Evolutionary conservation across 805 yeast genomes (phyloP).

Genomic region (Cyberlindnera japonica): DNA sequence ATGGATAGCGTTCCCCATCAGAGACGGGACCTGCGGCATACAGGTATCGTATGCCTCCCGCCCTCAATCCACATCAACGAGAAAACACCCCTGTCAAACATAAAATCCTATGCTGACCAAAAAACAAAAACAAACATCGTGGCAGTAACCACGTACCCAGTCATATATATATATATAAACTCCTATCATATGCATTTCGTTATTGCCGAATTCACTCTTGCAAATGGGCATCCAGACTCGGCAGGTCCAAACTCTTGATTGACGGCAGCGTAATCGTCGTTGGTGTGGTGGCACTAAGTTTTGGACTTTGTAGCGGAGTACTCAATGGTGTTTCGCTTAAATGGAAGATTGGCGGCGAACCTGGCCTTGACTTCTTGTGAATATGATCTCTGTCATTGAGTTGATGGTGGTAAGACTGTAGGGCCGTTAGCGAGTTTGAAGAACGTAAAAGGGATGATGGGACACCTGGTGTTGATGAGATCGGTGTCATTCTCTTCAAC

Average conservation of each 20-base stretch:
- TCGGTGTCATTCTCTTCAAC: slow-evolving; percentile 40
- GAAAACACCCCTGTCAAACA: too few relatives aligned
- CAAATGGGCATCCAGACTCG: slow-evolving; percentile 17
- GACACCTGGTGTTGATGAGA: slow-evolving; percentile 19
- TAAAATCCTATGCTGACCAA: too few relatives aligned
- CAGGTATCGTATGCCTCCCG: too few relatives aligned
- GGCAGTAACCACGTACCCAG: too few relatives aligned
- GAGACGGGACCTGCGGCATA: too few relatives aligned
- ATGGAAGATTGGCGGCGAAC: slow-evolving; percentile 40
- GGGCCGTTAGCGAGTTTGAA: slow-evolving; percentile 27
- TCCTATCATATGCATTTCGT: background rate
- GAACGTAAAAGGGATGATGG: slow-evolving; percentile 15
- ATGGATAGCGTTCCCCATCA: too few relatives aligned
- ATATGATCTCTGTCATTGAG: slow-evolving; percentile 28
- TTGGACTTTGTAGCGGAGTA: slow-evolving; percentile 50
- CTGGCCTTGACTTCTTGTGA: slow-evolving; percentile 44
- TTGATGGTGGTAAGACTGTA: slow-evolving; percentile 16
- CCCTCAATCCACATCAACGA: too few relatives aligned
- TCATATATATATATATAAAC: too few relatives aligned
- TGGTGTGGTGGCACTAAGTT: slow-evolving; percentile 24
- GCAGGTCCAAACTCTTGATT: slow-evolving; percentile 26
- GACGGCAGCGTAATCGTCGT: slow-evolving; percentile 23
- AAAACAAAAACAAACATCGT: too few relatives aligned
- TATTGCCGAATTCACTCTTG: background rate
- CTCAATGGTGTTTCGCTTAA: slow-evolving; percentile 44